Conservation (phyloP, 1,139 yeast species). For the Hyphopichia burtonii region DNA sequence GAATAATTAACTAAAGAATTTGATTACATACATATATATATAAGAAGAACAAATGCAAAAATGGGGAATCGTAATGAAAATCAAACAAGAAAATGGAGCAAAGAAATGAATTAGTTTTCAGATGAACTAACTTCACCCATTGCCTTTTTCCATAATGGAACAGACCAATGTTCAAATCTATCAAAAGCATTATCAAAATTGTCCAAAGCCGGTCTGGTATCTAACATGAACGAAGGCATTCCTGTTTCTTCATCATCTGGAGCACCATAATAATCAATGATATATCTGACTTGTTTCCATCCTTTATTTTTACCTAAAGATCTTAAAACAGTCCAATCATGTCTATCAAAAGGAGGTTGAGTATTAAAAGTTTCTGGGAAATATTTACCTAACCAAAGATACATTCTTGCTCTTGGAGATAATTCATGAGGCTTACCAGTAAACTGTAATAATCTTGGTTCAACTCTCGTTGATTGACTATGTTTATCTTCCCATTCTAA, state of each 20-base stretch:
- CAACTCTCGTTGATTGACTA: constrained; percentile 49
- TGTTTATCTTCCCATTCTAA: constrained; percentile 79
- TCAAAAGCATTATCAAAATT: constrained; percentile 60
- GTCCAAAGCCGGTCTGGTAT: constrained; percentile 94
- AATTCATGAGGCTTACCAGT: constrained; percentile 89
- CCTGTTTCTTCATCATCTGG: constrained; percentile 90
- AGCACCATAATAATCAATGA: constrained; percentile 90
- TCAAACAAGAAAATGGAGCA: too few species aligned
- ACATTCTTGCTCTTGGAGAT: constrained; percentile 83
- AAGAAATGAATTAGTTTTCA: neutral
- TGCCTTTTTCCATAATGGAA: constrained; percentile 43
- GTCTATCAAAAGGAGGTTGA: constrained; percentile 94
- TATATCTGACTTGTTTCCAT: constrained; percentile 71
- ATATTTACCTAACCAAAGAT: constrained; percentile 61
- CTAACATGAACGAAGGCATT: constrained; percentile 86
- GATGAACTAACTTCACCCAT: constrained; percentile 36
- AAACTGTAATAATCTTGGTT: constrained; percentile 79
- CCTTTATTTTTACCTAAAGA: constrained; percentile 46
- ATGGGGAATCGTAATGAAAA: too few species aligned
- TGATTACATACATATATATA: too few species aligned
- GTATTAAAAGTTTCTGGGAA: constrained; percentile 74
- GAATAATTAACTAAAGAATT: neutral
- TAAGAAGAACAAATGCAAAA: too few species aligned
- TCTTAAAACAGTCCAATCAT: constrained; percentile 96
- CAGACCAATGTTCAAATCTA: constrained; percentile 53